Evolutionary conservation across 2,329 filamentous ascomycete genomes (phyloP).

Genomic region (Chaetoscypha palmicola): DNA sequence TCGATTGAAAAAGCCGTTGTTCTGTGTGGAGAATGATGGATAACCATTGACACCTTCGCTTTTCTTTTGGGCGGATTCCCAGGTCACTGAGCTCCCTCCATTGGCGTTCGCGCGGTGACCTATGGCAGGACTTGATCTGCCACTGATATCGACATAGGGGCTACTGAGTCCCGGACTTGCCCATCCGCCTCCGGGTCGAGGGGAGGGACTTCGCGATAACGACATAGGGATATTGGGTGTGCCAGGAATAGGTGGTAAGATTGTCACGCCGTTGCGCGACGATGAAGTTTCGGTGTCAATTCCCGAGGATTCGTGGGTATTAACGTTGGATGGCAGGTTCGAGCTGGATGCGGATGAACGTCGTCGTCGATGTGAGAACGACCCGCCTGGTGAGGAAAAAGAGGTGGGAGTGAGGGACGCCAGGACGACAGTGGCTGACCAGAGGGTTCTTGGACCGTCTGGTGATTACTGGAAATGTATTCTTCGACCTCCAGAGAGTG

Average conservation of each 20-base stretch:
- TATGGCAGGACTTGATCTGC: slow-evolving; percentile 56
- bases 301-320: slow-evolving; percentile 18
- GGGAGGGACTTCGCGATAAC: slow-evolving; percentile 80
- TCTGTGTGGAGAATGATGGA: slow-evolving; percentile 71
- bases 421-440: slow-evolving; percentile 38
- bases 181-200: slow-evolving; percentile 79
- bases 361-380: slow-evolving; percentile 28
- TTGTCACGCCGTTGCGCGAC: slow-evolving; percentile 14
- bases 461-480: too few relatives aligned
- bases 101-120: slow-evolving; percentile 42
- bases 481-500: too few relatives aligned
- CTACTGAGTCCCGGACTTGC: slow-evolving; percentile 72
- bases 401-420: slow-evolving; percentile 41
- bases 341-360: slow-evolving; percentile 31
- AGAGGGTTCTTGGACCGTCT: slow-evolving; percentile 28
- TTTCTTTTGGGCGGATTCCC: slow-evolving; percentile 76
- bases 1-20: slow-evolving; percentile 79
- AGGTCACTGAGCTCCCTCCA: slow-evolving; percentile 58
- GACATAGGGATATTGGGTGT: slow-evolving; percentile 63
- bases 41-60: slow-evolving; percentile 68
- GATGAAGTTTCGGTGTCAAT: slow-evolving; percentile 13
- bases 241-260: slow-evolving; percentile 32
- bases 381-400: slow-evolving; percentile 39
- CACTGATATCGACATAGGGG: slow-evolving; percentile 50
- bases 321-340: slow-evolving; percentile 19